A percentile compares a stretch with the other conserved stretches of the same genome.
Conservation (phyloP, 2,329 filamentous ascomycete species). For the Fusarium lateritium region DNA sequence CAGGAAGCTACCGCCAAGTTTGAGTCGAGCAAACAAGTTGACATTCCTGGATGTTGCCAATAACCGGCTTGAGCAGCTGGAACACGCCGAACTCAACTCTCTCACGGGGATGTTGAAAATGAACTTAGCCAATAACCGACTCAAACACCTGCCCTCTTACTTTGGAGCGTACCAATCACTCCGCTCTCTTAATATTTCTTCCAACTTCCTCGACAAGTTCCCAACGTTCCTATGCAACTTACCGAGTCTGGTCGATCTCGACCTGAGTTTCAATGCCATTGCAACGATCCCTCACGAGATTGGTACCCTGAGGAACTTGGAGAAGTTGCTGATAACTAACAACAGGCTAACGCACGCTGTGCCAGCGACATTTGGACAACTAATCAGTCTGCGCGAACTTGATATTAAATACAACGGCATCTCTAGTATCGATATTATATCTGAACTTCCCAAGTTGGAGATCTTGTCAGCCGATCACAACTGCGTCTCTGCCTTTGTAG, state of each 20-base stretch:
- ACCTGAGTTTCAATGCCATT: conserved; percentile 97
- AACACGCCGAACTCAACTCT: conserved; percentile 84
- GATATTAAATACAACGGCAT: conserved; percentile 96
- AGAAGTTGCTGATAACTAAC: conserved; percentile 95
- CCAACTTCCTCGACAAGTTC: conserved; percentile 89
- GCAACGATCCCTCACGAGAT: conserved; percentile 82
- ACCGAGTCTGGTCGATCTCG: conserved; percentile 88
- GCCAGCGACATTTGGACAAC: conserved; percentile 78
- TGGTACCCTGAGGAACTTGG: conserved; percentile 82
- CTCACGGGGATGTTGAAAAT: conserved; percentile 86
- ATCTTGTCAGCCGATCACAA: conserved; percentile 94
- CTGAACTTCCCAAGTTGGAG: conserved; percentile 87
- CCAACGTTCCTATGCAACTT: conserved; percentile 88
- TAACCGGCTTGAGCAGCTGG: conserved; percentile 89
- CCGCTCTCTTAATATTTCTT: conserved; percentile 90
- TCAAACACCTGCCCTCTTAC: conserved; percentile 83
- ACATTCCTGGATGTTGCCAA: conserved; percentile 96
- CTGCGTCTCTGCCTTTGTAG: conserved; percentile 88
- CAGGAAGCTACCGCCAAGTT: conserved; percentile 84
- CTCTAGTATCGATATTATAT: conserved; percentile 88
- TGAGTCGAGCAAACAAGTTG: conserved; percentile 83
- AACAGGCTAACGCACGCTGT: conserved; percentile 86
- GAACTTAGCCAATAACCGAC: conserved; percentile 92
- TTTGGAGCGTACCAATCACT: conserved; percentile 86
- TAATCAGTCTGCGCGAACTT: conserved; percentile 87